phyloP scores from a whole-genome alignment of 225 moss, liverwort and hornwort species.

The Sphagnum contortum region DNA sequence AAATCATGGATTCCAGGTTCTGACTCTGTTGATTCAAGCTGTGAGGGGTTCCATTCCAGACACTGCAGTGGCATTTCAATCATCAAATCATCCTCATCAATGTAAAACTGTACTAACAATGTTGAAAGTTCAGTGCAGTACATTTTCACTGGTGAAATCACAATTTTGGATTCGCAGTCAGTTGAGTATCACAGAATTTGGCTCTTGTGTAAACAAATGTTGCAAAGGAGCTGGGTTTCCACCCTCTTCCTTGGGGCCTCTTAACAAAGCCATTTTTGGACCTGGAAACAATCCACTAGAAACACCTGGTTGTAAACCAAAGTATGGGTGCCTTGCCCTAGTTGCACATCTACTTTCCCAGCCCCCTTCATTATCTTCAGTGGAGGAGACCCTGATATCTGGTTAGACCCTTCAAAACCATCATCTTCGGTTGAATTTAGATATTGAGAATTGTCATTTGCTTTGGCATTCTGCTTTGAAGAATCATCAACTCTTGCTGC shows the following conservation, averaged over 20 bases:
- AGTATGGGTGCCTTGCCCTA: background rate
- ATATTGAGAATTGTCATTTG: too few species aligned
- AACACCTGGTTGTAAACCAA: background rate
- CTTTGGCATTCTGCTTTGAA: too few species aligned
- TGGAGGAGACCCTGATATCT: too few species aligned
- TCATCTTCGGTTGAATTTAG: too few species aligned
- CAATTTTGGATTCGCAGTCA: slow-evolving; percentile 29
- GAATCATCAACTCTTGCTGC: too few species aligned
- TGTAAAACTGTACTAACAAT: slow-evolving; percentile 37
- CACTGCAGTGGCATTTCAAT: slow-evolving; percentile 48
- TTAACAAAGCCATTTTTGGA: background rate
- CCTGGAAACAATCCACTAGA: background rate
- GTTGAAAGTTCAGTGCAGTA: slow-evolving; percentile 25
- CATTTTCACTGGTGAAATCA: slow-evolving; percentile 2
- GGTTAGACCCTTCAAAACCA: too few species aligned
- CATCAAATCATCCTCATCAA: slow-evolving; percentile 71
- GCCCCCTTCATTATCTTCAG: background rate
- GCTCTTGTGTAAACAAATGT: slow-evolving; percentile 14
- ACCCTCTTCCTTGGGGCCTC: background rate
- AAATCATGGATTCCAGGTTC: background rate
- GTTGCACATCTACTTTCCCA: background rate
- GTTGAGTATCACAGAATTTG: slow-evolving; percentile 18
- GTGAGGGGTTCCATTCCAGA: slow-evolving; percentile 19
- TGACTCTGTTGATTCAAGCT: background rate
- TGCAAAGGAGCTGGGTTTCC: background rate